Evolutionary conservation across 768 basidiomycete species (phyloP), one percentile per base, ranked within the genome.

Genomic region (Pisolithus microcarpus): DNA sequence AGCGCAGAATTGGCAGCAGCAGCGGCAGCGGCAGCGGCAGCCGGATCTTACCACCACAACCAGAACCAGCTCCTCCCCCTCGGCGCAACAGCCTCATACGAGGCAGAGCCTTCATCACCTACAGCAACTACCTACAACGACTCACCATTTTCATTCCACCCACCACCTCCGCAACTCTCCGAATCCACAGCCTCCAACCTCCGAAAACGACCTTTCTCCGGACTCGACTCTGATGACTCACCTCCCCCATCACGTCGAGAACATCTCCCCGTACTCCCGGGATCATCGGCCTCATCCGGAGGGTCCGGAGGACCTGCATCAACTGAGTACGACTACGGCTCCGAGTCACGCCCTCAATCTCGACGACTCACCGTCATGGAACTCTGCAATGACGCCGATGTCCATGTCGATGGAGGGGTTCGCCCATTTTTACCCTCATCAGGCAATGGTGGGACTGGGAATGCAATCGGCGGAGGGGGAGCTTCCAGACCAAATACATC

Each of bases 351-450:
- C 60, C 87, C 87, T 56, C 81, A 85, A 62, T 86, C 84, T 71
- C 78, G 87, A 59, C 72, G 87, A 54, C 81, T 90, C 78, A 76
- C 83, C 68, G 83, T 90, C 77, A 79, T 89, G 85, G 87, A 90
- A 59, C 84, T 90, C 77, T 88, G 87, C 79, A 87, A 89, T 77
- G 85, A 85, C 73, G 65, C 73, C 64, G 69, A 69, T 69, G 67
- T 67, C 66, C 66, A 72, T 70, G 62, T 67, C 66, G 67, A 72
- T 70, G 62, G 67, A 57, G 62, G 70, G 66, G 49, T 70, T 69
- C 74, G 72, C 70, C 55, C 74, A 67, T 70, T 78, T 75, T 56
- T 77, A 76, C 55, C 69, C 15, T 52, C 57, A 64, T 57, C 65
- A 55, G 26, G 59, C 54, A 34, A 15, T 34, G 26, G 26, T 26